Conservation (phyloP, 805 yeast species). For the Kuraishia ogatae region DNA sequence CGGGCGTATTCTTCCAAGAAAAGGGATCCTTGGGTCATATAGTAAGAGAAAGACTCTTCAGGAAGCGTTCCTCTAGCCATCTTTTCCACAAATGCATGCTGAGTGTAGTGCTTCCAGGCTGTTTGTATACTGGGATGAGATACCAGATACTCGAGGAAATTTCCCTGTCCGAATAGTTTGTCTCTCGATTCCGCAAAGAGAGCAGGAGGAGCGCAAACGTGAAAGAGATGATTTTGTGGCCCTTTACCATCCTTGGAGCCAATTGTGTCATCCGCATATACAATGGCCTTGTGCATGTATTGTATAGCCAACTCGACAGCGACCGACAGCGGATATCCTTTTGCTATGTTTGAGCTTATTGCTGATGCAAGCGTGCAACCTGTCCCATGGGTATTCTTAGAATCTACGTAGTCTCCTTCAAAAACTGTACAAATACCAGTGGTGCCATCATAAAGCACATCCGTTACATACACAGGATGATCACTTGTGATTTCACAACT, state of each 20-base stretch:
- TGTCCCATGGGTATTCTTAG: slow-evolving; percentile 74
- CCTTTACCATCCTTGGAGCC: slow-evolving; percentile 28
- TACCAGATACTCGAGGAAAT: slow-evolving; percentile 39
- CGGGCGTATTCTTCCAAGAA: slow-evolving; percentile 63
- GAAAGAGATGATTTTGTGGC: slow-evolving; percentile 51
- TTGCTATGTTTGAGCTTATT: slow-evolving; percentile 67
- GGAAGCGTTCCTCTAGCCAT: slow-evolving; percentile 46
- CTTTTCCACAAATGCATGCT: slow-evolving; percentile 52
- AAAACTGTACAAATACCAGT: slow-evolving; percentile 29
- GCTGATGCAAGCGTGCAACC: slow-evolving; percentile 85
- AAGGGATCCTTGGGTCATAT: slow-evolving; percentile 54
- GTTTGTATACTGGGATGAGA: slow-evolving; percentile 46
- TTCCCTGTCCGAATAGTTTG: slow-evolving; percentile 23
- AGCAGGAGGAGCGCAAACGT: slow-evolving; percentile 15
- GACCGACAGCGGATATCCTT: slow-evolving; percentile 32
- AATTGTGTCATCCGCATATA: slow-evolving; percentile 28
- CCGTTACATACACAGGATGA: slow-evolving; percentile 11
- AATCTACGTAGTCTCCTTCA: slow-evolving; percentile 34
- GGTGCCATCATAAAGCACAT: slow-evolving; percentile 21
- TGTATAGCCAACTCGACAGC: slow-evolving; percentile 51
- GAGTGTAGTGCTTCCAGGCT: slow-evolving; percentile 48
- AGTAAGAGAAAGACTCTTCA: slow-evolving; percentile 34
- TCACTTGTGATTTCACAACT: slow-evolving; percentile 9
- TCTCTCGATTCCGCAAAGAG: slow-evolving; percentile 5
- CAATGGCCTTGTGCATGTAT: slow-evolving; percentile 61